Evolutionary conservation across 1,284 basidiomycete genomes (phyloP), one percentile per base, ranked within the genome.

Genomic region (Ganoderma lingzhi): DNA sequence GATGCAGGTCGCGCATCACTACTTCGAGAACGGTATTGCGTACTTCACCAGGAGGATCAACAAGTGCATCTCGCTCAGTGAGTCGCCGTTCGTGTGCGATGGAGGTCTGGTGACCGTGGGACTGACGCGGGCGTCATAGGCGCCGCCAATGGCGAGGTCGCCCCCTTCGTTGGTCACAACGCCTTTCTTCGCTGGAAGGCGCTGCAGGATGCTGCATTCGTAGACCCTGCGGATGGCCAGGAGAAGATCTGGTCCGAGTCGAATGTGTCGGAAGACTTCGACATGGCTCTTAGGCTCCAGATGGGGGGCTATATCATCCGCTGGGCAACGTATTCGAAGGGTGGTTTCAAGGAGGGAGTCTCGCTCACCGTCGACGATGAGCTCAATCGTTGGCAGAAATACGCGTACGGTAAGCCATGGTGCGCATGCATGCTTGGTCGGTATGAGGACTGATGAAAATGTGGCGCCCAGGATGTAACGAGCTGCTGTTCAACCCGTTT

Each of bases 181-280:
- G 87, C 87, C 67, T 88, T 88, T 82, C 76, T 89, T 44, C 85
- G 87, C 51, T 89, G 87, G 87, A 79, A 80, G 12, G 87, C 88
- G 9, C 69, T 89, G 8, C 87, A 89, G 74, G 87, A 88, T 65
- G 84, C 83, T 6, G 77, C 84, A 8, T 84, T 83, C 73, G 70
- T 84, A 66, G 86, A 87, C 74, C 78, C 78, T 0, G 79, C 80
- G 41, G 86, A 87, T 71, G 82, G 82, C 15, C 71, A 79, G 64
- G 81, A 82, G 75, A 86, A 86, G 80, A 83, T 86, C 74, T 90
- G 88, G 88, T 85, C 82, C 62, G 86, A 88, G 77, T 77, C 79
- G 42, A 86, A 87, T 78, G 88, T 90, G 39, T 88, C 86, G n/a
- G 87, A 89, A 75, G 87, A 89, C 76, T 88, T 88, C 75, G 86